Base-by-base conservation (phyloP, 2,329 filamentous ascomycete species). In the Cadophora sp. region DNA sequence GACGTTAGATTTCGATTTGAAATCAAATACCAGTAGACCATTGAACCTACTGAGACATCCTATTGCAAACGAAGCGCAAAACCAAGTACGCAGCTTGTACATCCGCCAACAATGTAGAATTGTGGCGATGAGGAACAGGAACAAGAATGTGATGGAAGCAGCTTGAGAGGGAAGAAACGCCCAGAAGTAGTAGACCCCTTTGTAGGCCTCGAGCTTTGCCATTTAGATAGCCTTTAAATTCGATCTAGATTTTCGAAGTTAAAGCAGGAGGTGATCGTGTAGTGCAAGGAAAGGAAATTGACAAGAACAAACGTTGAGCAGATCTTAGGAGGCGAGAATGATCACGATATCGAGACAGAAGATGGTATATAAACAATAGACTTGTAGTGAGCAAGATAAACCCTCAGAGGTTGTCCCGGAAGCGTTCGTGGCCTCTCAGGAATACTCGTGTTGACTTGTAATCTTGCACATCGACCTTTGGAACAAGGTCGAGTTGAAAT, bases 121-220 rank as follows among this genome's bases (percentile, higher is more conserved):
- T 0, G 77, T 79, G 0, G 68, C 53, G 16, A 64, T 45, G 13
- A 73, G 36, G 69, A 79, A 80, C 18, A 80, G 59, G 6, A 79
- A 62, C 16, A 79, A 71, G 62, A 81, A 80, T 27, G 80, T 70
- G 24, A 79, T 74, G 1, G 83, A 82, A 3, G 80, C 79, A 0
- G 77, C 73, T n/a, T 79, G 71, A 5, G 80, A 83, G 0, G 84
- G 83, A 27, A 81, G 74, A 70, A 84, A 85, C 60, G 81, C 81
- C 77, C 77, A 79, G 11, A 81, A 75, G 66, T 78, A 81, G 61
- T 77, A 78, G 20, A 70, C 73, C 6, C 69, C 70, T 53, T 69
- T 69, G 65, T 76, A 75, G 7, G 78, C 74, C 51, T 78, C 68
- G 22, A 80, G 69, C 53, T 75, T 62, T 6, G 76, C 71, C 78